These are phyloP conservation scores for Aegilops bicornis DNA, from an alignment of 176 grass and related monocot species.

Conservation along the genomic window DNA sequence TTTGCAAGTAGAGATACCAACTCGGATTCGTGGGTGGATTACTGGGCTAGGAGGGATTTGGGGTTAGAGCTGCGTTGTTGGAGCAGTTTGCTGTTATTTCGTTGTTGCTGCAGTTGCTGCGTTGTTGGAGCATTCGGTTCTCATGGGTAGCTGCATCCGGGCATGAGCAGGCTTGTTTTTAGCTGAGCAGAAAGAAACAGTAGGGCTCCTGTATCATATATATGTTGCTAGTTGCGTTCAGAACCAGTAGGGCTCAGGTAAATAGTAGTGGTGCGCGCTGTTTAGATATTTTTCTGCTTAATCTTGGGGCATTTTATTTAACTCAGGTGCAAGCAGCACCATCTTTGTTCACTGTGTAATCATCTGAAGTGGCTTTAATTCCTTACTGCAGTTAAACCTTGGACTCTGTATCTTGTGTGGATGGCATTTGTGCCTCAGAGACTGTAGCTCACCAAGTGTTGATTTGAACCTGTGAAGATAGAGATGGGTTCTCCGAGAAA, in stretches of 20 bases:
- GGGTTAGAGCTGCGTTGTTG: background rate
- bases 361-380: background rate
- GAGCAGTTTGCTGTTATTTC: background rate
- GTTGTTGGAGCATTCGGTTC: background rate
- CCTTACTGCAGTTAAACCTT: slow-evolving; percentile 34
- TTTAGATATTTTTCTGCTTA: background rate
- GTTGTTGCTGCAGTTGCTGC: background rate
- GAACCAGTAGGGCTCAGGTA: background rate
- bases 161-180: background rate
- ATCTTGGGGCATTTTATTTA: background rate
- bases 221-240: background rate
- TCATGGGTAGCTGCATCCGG: background rate
- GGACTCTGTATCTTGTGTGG: background rate
- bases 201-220: background rate
- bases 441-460: background rate
- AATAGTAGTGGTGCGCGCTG: background rate
- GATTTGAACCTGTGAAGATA: slow-evolving; percentile 14
- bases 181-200: background rate
- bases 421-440: background rate
- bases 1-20: background rate
- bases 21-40: background rate
- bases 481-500: slow-evolving; percentile 69
- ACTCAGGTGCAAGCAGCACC: background rate
- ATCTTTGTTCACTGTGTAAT: background rate
- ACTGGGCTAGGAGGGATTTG: background rate